phyloP scores from a whole-genome alignment of 2,329 filamentous ascomycete genomes.

The Colletotrichum costaricense region DNA sequence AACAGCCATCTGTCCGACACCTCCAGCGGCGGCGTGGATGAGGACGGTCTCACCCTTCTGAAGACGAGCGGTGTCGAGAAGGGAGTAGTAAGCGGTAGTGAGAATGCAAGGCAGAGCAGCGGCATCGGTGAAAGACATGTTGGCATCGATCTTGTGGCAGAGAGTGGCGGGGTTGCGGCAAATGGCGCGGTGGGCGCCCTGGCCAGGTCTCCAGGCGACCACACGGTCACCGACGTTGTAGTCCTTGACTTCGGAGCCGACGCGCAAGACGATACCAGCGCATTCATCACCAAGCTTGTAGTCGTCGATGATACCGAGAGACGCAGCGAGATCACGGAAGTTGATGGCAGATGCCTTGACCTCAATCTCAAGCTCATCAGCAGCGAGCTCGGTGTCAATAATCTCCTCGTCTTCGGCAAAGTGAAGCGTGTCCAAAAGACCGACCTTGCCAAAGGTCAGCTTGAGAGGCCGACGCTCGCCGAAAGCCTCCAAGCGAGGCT shows the following conservation, averaged over 20 bases:
- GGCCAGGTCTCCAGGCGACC: conserved; percentile 35
- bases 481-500: conserved; percentile 38
- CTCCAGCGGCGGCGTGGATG: conserved; percentile 51
- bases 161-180: conserved; percentile 43
- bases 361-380: conserved; percentile 45
- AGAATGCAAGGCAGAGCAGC: conserved; percentile 42
- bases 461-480: conserved; percentile 31
- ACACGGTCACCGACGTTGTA: conserved; percentile 48
- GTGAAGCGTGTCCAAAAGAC: conserved; percentile 43
- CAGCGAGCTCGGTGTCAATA: conserved; percentile 31
- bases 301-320: conserved; percentile 41
- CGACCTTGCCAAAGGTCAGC: conserved; percentile 38
- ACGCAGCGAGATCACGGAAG: conserved; percentile 48
- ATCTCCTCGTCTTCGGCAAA: conserved; percentile 42
- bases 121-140: conserved; percentile 40
- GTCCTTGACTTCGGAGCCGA: conserved; percentile 36
- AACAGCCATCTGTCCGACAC: conserved; percentile 52
- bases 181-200: conserved; percentile 42
- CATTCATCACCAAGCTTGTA: conserved; percentile 41
- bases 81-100: conserved; percentile 42
- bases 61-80: conserved; percentile 40
- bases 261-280: conserved; percentile 36
- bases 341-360: conserved; percentile 47
- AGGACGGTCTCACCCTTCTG: conserved; percentile 50
- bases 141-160: conserved; percentile 43